Conservation (phyloP, 371 early-diverging fungal genomes). For the Mycotypha africana region DNA sequence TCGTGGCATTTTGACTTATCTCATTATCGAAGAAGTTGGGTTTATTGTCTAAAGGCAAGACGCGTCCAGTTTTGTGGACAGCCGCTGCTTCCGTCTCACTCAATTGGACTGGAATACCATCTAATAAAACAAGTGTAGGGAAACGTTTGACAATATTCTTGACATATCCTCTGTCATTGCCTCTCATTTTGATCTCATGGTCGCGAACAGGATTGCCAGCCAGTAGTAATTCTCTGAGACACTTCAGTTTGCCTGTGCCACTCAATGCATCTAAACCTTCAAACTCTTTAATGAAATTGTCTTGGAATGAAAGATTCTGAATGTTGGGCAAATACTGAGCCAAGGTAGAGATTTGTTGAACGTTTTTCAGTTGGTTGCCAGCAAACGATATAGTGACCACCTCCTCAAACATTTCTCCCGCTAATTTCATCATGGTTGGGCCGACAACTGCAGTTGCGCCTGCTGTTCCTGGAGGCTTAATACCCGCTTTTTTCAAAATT, state of each 20-base stretch:
- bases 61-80: constrained; percentile 24
- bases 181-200: constrained; percentile 38
- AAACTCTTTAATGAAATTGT: constrained; percentile 44
- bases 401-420: constrained; percentile 53
- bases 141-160: constrained; percentile 42
- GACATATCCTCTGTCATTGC: constrained; percentile 37
- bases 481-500: constrained; percentile 33
- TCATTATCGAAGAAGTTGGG: constrained; percentile 32
- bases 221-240: constrained; percentile 48
- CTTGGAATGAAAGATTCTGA: constrained; percentile 50
- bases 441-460: constrained; percentile 45
- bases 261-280: constrained; percentile 45
- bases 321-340: constrained; percentile 47
- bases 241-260: constrained; percentile 43
- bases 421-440: constrained; percentile 60
- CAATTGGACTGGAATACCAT: constrained; percentile 26
- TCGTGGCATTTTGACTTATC: constrained; percentile 17
- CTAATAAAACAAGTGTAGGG: constrained; percentile 48
- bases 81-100: constrained; percentile 19
- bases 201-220: constrained; percentile 49
- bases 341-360: constrained; percentile 49
- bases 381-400: constrained; percentile 49
- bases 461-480: constrained; percentile 38
- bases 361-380: constrained; percentile 39
- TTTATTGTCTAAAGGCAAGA: constrained; percentile 24